These are phyloP conservation scores for Epichloe uncinata DNA, from an alignment of 2,329 filamentous ascomycete species.

Conservation along the genomic window DNA sequence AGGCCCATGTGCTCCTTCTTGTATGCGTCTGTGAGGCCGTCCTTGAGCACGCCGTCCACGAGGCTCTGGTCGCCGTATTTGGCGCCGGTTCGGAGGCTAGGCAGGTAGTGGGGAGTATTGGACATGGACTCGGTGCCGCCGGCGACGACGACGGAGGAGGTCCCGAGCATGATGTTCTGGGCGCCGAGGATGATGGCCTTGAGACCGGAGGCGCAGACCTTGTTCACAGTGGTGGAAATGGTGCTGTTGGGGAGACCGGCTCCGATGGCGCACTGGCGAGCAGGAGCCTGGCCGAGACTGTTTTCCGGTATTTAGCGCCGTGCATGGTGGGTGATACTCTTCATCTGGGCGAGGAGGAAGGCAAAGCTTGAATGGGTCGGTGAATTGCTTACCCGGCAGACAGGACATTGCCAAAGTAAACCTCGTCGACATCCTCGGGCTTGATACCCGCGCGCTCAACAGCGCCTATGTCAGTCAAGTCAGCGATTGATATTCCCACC, in stretches of 20 bases:
- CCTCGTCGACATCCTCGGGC: slow-evolving; percentile 81
- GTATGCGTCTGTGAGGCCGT: slow-evolving; percentile 89
- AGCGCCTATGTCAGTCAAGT: slow-evolving; percentile 37
- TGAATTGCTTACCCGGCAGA: slow-evolving; percentile 63
- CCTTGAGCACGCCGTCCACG: slow-evolving; percentile 84
- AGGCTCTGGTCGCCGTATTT: slow-evolving; percentile 90
- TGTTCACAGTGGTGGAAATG: slow-evolving; percentile 91
- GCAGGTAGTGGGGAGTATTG: slow-evolving; percentile 91
- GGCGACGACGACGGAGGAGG: slow-evolving; percentile 82
- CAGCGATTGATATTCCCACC: neutral
- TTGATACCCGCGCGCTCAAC: slow-evolving; percentile 82
- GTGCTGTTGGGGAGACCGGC: slow-evolving; percentile 72
- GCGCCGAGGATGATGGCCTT: slow-evolving; percentile 92
- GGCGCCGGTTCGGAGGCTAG: slow-evolving; percentile 69
- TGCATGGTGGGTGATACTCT: neutral
- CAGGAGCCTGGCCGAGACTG: slow-evolving; percentile 90
- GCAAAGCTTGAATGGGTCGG: neutral
- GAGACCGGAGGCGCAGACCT: slow-evolving; percentile 90
- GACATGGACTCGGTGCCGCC: slow-evolving; percentile 98
- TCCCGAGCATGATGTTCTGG: slow-evolving; percentile 95
- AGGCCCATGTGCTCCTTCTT: slow-evolving; percentile 97
- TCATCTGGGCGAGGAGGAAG: too few species aligned
- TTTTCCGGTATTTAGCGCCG: neutral
- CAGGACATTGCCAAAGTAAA: slow-evolving; percentile 96
- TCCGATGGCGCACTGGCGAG: slow-evolving; percentile 81